Percentiles rank a stretch among this genome's conserved stretches.
Evolutionary conservation across 2,329 filamentous ascomycete species (phyloP).

Genomic region (Cordyceps javanica): DNA sequence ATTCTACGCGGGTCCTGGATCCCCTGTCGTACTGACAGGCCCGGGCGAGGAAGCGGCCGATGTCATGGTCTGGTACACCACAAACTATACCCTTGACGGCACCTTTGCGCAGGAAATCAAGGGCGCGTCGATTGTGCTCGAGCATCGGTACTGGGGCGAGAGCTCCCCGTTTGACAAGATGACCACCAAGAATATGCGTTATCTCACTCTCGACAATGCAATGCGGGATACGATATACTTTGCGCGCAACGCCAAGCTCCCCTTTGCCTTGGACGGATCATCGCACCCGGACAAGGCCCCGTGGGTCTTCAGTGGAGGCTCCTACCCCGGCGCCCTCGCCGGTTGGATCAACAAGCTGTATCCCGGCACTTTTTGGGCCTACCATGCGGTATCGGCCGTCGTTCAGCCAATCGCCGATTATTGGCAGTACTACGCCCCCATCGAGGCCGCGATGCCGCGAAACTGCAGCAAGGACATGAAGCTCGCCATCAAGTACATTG

Average conservation of each 20-base stretch:
- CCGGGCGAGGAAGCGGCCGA: slow-evolving; percentile 58
- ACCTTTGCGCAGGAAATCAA: slow-evolving; percentile 60
- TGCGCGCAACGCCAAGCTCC: slow-evolving; percentile 61
- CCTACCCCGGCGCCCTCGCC: slow-evolving; percentile 70
- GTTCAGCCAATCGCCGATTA: slow-evolving; percentile 69
- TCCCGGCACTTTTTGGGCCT: slow-evolving; percentile 68
- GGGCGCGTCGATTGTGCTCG: slow-evolving; percentile 71
- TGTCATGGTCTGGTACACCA: slow-evolving; percentile 56
- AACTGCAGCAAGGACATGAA: slow-evolving; percentile 60
- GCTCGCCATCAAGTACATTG: slow-evolving; percentile 37
- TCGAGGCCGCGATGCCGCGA: slow-evolving; percentile 38
- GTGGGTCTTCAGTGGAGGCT: slow-evolving; percentile 73
- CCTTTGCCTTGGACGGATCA: slow-evolving; percentile 56
- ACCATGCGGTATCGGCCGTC: slow-evolving; percentile 71
- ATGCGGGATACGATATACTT: slow-evolving; percentile 73
- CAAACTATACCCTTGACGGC: slow-evolving; percentile 64
- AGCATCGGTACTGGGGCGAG: slow-evolving; percentile 28
- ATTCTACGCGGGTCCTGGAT: slow-evolving; percentile 67
- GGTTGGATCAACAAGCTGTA: slow-evolving; percentile 68
- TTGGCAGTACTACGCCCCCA: slow-evolving; percentile 50
- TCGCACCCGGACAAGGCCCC: slow-evolving; percentile 59
- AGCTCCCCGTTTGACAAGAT: slow-evolving; percentile 63
- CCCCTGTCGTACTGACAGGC: slow-evolving; percentile 65
- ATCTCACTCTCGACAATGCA: slow-evolving; percentile 72
- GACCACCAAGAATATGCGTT: slow-evolving; percentile 60